Conservation (phyloP, 495 filamentous ascomycete genomes). For the Cercophora scortea region DNA sequence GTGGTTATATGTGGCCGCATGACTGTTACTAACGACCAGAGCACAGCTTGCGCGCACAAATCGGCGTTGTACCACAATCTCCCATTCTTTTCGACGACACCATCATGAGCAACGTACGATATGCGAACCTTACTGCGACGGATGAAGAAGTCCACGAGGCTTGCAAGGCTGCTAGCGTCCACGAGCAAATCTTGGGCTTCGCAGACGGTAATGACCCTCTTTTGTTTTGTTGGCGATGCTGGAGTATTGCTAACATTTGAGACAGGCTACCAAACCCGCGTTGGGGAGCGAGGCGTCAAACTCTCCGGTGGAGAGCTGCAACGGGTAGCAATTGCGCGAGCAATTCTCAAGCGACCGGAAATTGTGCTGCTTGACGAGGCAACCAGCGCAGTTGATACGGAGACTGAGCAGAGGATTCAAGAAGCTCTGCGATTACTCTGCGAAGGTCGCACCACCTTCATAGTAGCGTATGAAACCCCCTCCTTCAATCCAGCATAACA, state of each 20-base stretch:
- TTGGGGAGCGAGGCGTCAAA: conserved; percentile 58
- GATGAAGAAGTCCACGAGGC: conserved; percentile 62
- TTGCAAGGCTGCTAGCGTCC: conserved; percentile 61
- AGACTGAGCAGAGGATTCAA: conserved; percentile 70
- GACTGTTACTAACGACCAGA: no score
- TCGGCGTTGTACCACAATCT: conserved; percentile 68
- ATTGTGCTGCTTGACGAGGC: conserved; percentile 52
- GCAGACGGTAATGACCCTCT: conserved; percentile 33
- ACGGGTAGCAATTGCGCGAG: conserved; percentile 67
- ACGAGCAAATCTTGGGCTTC: conserved; percentile 60
- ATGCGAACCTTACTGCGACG: conserved; percentile 52
- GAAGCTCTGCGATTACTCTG: conserved; percentile 52
- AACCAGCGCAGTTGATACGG: conserved; percentile 51
- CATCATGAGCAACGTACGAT: conserved; percentile 67
- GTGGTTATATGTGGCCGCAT: no score
- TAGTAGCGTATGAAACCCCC: conserved; percentile 48
- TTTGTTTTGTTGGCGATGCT: neutral
- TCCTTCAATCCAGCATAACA: neutral
- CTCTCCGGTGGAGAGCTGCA: conserved; percentile 71
- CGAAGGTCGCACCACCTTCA: conserved; percentile 51
- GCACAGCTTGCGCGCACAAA: conserved; percentile 53
- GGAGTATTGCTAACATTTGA: conserved; percentile 5
- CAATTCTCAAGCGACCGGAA: conserved; percentile 45
- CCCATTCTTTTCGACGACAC: conserved; percentile 64
- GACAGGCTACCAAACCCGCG: conserved; percentile 46